These are phyloP conservation scores for Pistacia integerrima DNA, from an alignment of 345 rosid species.

Conservation along the genomic window DNA sequence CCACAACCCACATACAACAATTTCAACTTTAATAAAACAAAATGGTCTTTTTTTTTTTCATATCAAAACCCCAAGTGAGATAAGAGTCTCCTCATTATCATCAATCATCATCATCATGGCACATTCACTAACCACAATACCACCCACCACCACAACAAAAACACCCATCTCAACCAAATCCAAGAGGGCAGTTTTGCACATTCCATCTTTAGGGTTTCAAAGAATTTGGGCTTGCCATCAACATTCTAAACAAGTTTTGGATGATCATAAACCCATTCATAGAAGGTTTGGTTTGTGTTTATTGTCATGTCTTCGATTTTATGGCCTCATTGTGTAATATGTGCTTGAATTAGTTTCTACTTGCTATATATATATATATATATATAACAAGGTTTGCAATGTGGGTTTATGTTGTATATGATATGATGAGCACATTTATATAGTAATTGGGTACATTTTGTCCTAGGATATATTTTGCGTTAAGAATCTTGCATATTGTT, in stretches of 20 bases:
- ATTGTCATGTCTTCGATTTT: no score
- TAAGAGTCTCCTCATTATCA: not conserved
- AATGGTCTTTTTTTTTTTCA: not conserved
- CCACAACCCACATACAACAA: constrained; percentile 4
- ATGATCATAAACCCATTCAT: constrained; percentile 27
- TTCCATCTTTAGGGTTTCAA: constrained; percentile 28
- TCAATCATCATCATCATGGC: constrained; percentile 32
- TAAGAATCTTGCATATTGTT: no score
- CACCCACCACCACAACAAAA: constrained; percentile 32
- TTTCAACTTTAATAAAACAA: constrained; percentile 1
- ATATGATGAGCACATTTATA: no score
- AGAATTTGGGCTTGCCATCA: constrained; percentile 21
- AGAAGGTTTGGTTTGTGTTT: constrained; percentile 38
- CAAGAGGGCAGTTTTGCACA: not conserved
- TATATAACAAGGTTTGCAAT: not conserved
- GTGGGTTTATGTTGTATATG: not conserved
- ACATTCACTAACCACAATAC: constrained; percentile 39
- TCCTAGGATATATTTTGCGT: no score
- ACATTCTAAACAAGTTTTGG: constrained; percentile 12
- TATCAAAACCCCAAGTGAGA: not conserved
- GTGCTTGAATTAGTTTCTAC: no score
- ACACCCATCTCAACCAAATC: constrained; percentile 23
- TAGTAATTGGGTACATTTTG: no score
- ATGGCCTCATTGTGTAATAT: no score
- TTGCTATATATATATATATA: no score